Base-by-base conservation (phyloP, 139 green algal species). In the Chlamydomonas sphaeroides region DNA sequence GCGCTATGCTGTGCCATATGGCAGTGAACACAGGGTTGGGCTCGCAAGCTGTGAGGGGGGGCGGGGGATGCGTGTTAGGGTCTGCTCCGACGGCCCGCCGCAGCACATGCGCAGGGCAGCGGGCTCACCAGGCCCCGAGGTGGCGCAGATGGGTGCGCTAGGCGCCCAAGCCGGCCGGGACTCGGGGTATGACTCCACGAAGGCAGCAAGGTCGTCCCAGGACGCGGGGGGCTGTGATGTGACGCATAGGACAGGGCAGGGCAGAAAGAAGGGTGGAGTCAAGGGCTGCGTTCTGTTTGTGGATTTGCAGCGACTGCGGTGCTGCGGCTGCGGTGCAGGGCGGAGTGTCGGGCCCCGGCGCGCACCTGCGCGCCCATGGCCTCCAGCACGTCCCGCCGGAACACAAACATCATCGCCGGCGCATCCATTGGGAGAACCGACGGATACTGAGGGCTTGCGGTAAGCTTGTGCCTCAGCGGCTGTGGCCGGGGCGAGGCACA, bases 1-100 rank as follows among this genome's bases (percentile, higher is more conserved):
- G 73, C 20, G 73, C 57, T 17, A 80, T 36, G 57, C 73, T 80
- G 59, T 80, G 59, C 73, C 73, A 80, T 20, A 80, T 70, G 5
- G 73, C 73, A 0, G 25, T 41, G 41, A 80, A 80, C 5, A 80
- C 39, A n/a, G n/a, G n/a, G n/a, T n/a, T n/a, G n/a, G n/a, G n/a
- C n/a, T n/a, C n/a, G n/a, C n/a, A n/a, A n/a, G n/a, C n/a, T n/a
- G n/a, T n/a, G n/a, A n/a, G n/a, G n/a, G n/a, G n/a, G n/a, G n/a
- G n/a, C n/a, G n/a, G n/a, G n/a, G n/a, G n/a, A n/a, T n/a, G n/a
- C n/a, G n/a, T n/a, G n/a, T n/a, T n/a, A n/a, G n/a, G n/a, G n/a
- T n/a, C n/a, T n/a, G n/a, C n/a, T n/a, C n/a, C n/a, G n/a, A n/a
- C n/a, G n/a, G n/a, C n/a, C n/a, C n/a, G n/a, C n/a, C n/a, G n/a